Conservation (phyloP, 176 grass and related monocot genomes). For the Paspalum notatum region DNA sequence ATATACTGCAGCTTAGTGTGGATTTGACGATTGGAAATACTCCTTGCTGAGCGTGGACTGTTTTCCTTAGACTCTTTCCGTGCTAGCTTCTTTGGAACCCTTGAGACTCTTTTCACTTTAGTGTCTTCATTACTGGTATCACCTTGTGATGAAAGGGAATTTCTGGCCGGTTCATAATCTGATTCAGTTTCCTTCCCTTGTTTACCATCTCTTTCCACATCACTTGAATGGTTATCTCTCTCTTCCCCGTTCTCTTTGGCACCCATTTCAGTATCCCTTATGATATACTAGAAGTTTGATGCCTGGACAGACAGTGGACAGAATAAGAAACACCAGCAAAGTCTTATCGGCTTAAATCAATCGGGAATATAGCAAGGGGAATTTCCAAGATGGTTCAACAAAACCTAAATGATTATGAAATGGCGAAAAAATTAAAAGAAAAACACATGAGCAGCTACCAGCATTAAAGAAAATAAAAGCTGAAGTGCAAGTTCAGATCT, state of each 20-base stretch:
- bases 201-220: conserved; percentile 60
- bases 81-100: conserved; percentile 86
- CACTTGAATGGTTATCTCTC: conserved; percentile 56
- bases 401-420: conserved; percentile 12
- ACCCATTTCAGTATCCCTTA: conserved; percentile 62
- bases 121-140: conserved; percentile 70
- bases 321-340: conserved; percentile 27
- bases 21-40: conserved; percentile 39
- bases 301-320: conserved; percentile 19
- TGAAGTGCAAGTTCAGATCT: conserved; percentile 4
- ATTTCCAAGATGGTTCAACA: conserved; percentile 12
- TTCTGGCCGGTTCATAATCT: conserved; percentile 70
- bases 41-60: conserved; percentile 51
- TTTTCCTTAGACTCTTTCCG: conserved; percentile 69
- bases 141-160: conserved; percentile 79
- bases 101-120: conserved; percentile 69
- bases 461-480: not conserved
- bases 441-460: not conserved
- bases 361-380: not conserved
- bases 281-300: conserved; percentile 19
- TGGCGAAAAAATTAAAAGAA: not conserved
- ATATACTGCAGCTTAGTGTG: conserved; percentile 72
- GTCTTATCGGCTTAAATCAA: conserved; percentile 2
- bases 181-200: conserved; percentile 75
- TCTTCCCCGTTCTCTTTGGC: conserved; percentile 69